Percentiles rank a stretch among this genome's conserved stretches.
phyloP scores from a whole-genome alignment of 2,329 filamentous ascomycete species.

The Claviceps purpurea region DNA sequence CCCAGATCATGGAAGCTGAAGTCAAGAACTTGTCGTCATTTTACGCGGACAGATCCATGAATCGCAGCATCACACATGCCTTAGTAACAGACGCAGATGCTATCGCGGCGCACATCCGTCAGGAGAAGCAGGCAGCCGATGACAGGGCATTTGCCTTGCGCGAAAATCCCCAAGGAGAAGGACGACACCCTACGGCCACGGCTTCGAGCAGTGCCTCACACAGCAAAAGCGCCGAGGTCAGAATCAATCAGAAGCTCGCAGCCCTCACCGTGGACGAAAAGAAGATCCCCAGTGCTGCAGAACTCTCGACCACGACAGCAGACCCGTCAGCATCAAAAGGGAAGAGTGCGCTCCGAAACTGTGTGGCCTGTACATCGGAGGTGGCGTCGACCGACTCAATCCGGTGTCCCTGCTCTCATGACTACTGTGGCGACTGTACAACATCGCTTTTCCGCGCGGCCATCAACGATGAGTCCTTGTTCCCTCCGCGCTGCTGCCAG shows the following conservation, averaged over 20 bases:
- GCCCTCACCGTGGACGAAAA: background rate
- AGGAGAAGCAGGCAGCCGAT: background rate
- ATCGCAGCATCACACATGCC: conserved; percentile 9
- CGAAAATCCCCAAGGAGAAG: too few species aligned
- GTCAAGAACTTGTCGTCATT: conserved; percentile 4
- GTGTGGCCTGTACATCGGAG: conserved; percentile 1
- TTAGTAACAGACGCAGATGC: conserved; percentile 6
- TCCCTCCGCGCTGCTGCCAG: conserved; percentile 41
- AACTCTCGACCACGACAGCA: too few species aligned
- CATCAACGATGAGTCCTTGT: conserved; percentile 35
- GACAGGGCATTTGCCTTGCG: background rate
- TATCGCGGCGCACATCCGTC: background rate
- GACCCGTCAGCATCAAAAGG: too few species aligned
- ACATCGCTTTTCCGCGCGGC: conserved; percentile 26
- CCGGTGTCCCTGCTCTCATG: conserved; percentile 19
- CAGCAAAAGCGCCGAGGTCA: background rate
- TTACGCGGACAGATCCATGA: conserved; percentile 7
- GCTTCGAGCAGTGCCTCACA: background rate
- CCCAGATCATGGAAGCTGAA: conserved; percentile 7
- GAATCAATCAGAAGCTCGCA: background rate
- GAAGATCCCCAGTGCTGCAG: background rate
- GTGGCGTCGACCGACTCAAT: background rate
- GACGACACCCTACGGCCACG: background rate
- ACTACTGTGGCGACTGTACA: conserved; percentile 39
- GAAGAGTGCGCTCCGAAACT: background rate